Evolutionary conservation across 2,329 filamentous ascomycete genomes (phyloP), one percentile per base, ranked within the genome.

Genomic region (Aspergillus intermedius): DNA sequence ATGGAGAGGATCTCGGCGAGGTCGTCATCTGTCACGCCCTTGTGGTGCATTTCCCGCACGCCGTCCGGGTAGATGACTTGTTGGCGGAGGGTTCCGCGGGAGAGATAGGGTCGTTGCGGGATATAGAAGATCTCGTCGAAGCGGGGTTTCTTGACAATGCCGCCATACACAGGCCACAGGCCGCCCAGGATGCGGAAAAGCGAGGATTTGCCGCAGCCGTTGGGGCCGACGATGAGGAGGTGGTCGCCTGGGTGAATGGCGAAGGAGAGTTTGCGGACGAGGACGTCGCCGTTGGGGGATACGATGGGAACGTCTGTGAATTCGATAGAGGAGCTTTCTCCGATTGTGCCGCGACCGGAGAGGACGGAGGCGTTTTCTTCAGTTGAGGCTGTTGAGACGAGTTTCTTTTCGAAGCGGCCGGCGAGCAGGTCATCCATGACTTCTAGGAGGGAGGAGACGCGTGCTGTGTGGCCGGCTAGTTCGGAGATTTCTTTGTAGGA

Each of bases 91-190:
- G 87, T 90, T 19, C 93, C 93, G 46, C 89, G 83, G 12, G 88
- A 93, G 1, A 98, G 79, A 64, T 98, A 98, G 0, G 93, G 93
- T 1, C 93, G 83, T 64, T 98, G 93, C 0, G 93, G 93, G 55
- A 98, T 94, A 73, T 98, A 98, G 73, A 97, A 98, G 64, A 98
- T 97, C 65, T 93, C 87, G 57, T 88, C 83, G 61, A 91, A 93
- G 1, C 87, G 84, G 1, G 93, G 93, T 68, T 97, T 97, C 61
- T 88, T 80, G 17, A 98, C 93, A 1, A 82, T 89, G 45, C 93
- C 93, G 55, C 93, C 91, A 68, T 98, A 98, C 10, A 97, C 93
- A 13, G 93, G 93, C 93, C 93, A 98, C 2, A 98, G 77, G 0
- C 93, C 93, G 52, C 93, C 93, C 1, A 98, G 80, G 58, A 98